These are phyloP conservation scores for Pugionium cornutum DNA, from an alignment of 345 rosid genomes.

Conservation along the genomic window DNA sequence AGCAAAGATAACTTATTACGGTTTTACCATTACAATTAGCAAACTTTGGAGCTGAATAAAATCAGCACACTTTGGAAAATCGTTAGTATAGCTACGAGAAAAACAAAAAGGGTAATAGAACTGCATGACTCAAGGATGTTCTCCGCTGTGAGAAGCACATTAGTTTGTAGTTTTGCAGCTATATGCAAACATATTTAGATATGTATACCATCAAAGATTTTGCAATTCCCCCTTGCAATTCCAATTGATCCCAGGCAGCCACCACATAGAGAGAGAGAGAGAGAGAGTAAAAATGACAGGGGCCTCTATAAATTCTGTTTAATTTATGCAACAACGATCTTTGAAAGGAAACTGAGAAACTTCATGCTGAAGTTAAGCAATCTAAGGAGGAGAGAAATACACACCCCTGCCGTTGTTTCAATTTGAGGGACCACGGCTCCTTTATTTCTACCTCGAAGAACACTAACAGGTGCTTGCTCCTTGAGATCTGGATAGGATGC, in stretches of 20 bases:
- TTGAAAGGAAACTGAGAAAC: constrained; percentile 8
- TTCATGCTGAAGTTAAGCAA: constrained; percentile 15
- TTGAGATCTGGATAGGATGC: constrained; percentile 94
- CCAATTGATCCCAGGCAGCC: constrained; percentile 23
- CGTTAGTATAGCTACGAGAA: neutral
- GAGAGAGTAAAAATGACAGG: neutral
- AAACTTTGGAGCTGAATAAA: neutral
- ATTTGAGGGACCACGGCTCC: constrained; percentile 45
- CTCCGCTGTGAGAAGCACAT: constrained; percentile 1
- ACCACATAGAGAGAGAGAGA: neutral
- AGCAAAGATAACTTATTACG: constrained; percentile 7
- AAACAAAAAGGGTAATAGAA: constrained; percentile 12
- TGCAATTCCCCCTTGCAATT: constrained; percentile 5
- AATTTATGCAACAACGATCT: constrained; percentile 3
- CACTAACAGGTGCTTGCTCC: constrained; percentile 46
- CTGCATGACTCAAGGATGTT: constrained; percentile 19
- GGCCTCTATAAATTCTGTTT: constrained; percentile 6
- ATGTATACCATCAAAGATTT: constrained; percentile 21
- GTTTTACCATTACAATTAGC: constrained; percentile 10
- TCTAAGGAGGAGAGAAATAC: constrained; percentile 38
- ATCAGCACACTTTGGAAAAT: constrained; percentile 7
- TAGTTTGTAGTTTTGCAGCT: constrained; percentile 14
- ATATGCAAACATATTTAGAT: constrained; percentile 16
- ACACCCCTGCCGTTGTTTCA: constrained; percentile 60
- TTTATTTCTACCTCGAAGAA: constrained; percentile 48